Base-by-base conservation (phyloP, 2,329 filamentous ascomycete species). In the Aureobasidium sp. region DNA sequence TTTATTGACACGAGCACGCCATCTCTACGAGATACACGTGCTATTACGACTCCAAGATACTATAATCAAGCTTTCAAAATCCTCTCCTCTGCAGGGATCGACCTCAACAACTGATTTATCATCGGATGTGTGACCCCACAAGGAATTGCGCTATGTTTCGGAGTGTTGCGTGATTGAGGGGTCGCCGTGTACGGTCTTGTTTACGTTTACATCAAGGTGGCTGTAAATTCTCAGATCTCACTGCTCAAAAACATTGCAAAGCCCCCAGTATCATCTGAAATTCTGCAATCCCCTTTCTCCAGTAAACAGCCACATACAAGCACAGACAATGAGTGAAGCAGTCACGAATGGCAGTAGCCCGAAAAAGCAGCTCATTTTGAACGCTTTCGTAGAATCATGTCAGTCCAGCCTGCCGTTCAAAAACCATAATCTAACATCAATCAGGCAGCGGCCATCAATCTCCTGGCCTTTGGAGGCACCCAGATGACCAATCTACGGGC, bases 391-490 rank as follows among this genome's bases (percentile, higher is more conserved):
- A 13, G 75, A 77, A 61, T 74, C 72, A 67, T 77, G 74, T 69
- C 61, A 36, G 64, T 50, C 37, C 69, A 47, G 63, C 42, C 7
- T 59, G 39, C 15, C 60, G 17, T 17, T 12, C 20, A 1, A 51
- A 26, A 26, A n/a, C 46, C 63, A 32, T 60, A 70, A 67, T 17
- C 62, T 65, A 4, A 65, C 39, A 27, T 7, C 7, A 5, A 23
- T 44, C 67, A 78, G 76, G 78, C 58, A 78, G 77, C 39, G 78
- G 79, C 5, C 80, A 82, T 67, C 77, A 82, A 65, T 82, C 80
- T 3, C 82, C 82, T 7, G 82, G 83, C 1, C 75, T 85, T 5
- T 86, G 85, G 86, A 78, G 80, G 39, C 86, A 89, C 67, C 87
- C 86, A 1, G 77, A 83, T 17, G 86, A 89, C 66, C 75, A 82